Conservation (phyloP, 768 basidiomycete genomes). For the Lactarius akahatsu region DNA sequence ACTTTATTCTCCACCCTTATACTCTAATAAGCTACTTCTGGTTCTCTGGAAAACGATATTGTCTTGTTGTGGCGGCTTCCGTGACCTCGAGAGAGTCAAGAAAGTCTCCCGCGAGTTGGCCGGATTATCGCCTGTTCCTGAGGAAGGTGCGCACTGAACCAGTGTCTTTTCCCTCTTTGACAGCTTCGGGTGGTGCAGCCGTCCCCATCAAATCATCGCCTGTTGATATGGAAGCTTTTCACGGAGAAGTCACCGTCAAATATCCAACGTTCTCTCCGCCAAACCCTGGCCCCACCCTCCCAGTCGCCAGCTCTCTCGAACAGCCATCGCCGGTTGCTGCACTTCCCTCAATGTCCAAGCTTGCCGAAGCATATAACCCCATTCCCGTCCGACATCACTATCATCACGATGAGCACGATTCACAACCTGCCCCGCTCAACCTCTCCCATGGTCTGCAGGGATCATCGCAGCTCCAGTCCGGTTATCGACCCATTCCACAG, state of each 20-base stretch:
- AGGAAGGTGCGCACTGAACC: constrained; percentile 41
- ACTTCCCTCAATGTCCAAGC: constrained; percentile 52
- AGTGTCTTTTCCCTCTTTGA: background rate
- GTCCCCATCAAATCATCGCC: constrained; percentile 86
- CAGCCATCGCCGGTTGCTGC: constrained; percentile 31
- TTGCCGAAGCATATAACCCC: constrained; percentile 90
- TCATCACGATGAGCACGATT: constrained; percentile 75
- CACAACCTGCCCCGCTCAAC: constrained; percentile 44
- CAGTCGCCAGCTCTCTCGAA: constrained; percentile 31
- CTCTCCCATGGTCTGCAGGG: constrained; percentile 35
- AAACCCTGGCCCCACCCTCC: constrained; percentile 40
- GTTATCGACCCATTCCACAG: constrained; percentile 52
- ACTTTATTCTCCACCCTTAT: constrained; percentile 22
- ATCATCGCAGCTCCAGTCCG: constrained; percentile 40
- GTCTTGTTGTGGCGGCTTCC: constrained; percentile 89
- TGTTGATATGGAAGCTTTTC: constrained; percentile 85
- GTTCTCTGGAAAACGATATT: constrained; percentile 94
- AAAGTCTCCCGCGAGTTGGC: constrained; percentile 82
- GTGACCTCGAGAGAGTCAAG: constrained; percentile 82
- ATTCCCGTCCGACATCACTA: constrained; percentile 94
- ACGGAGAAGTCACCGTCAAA: constrained; percentile 88
- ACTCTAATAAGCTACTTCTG: constrained; percentile 67
- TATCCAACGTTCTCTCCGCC: constrained; percentile 89
- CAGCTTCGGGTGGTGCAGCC: constrained; percentile 36
- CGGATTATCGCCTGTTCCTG: constrained; percentile 59